Conservation (phyloP, 768 basidiomycete species). For the Trametes coccinea region DNA sequence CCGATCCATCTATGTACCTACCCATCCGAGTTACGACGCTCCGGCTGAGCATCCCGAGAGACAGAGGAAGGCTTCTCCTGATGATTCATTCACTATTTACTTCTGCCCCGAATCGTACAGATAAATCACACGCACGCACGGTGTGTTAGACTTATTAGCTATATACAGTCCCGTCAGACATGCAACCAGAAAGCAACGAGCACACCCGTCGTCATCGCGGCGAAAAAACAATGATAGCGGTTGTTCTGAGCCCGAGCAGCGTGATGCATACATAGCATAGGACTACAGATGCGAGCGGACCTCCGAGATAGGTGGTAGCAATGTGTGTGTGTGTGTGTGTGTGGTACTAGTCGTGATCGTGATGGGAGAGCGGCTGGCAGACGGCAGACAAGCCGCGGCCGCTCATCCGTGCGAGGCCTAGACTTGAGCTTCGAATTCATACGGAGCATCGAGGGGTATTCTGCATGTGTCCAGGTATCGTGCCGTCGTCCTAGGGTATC, state of each 20-base stretch:
- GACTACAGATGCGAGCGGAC: not conserved
- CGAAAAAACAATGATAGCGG: too few species aligned
- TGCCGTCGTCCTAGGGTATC: not conserved
- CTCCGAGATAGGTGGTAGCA: too few species aligned
- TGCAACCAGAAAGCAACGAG: too few species aligned
- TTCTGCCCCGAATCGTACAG: conserved; percentile 10
- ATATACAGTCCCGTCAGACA: not conserved
- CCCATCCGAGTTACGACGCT: too few species aligned
- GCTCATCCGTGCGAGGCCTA: not conserved
- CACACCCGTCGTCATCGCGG: too few species aligned
- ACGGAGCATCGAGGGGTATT: not conserved
- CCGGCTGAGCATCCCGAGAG: too few species aligned
- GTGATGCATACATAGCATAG: not conserved
- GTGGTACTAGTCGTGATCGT: not conserved
- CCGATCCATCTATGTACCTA: too few species aligned
- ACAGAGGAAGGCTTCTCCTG: too few species aligned
- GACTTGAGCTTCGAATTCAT: not conserved
- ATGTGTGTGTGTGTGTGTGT: too few species aligned
- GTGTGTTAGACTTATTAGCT: not conserved
- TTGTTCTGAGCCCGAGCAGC: too few species aligned
- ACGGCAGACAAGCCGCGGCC: not conserved
- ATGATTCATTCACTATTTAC: not conserved
- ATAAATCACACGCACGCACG: conserved; percentile 15
- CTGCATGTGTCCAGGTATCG: not conserved
- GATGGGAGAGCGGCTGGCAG: not conserved